phyloP scores from a whole-genome alignment of 352 stramenopile genomes.

The Achlya hypogyna region DNA sequence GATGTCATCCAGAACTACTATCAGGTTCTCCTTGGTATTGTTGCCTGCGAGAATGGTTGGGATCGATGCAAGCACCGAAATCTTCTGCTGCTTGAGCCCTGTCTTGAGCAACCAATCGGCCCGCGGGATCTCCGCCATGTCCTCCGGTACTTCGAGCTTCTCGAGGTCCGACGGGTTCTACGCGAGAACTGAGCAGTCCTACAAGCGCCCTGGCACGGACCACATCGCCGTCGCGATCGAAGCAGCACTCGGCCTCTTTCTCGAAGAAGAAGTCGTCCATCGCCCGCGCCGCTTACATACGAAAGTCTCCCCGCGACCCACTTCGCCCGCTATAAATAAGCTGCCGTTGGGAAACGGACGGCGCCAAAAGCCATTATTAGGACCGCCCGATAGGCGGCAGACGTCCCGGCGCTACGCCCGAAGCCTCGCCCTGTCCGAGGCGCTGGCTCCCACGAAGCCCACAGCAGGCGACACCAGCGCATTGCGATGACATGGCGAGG shows the following conservation, averaged over 20 bases:
- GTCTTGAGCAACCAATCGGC: conserved; percentile 66
- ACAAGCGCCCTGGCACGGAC: conserved; percentile 25
- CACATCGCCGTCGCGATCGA: conserved; percentile 69
- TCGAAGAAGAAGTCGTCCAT: conserved; percentile 85
- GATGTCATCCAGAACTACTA: conserved; percentile 55
- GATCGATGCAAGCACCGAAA: conserved; percentile 58
- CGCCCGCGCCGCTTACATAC: background rate
- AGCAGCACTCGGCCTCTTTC: conserved; percentile 64
- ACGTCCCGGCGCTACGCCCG: too few relatives aligned
- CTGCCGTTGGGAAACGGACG: too few relatives aligned
- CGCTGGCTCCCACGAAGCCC: too few relatives aligned
- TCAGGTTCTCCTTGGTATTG: conserved; percentile 63
- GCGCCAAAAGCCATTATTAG: too few relatives aligned
- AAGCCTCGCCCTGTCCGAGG: too few relatives aligned
- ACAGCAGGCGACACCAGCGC: too few relatives aligned
- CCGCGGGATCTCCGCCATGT: conserved; percentile 72
- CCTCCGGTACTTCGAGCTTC: conserved; percentile 78
- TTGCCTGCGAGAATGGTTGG: conserved; percentile 63
- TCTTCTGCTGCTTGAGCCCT: conserved; percentile 71
- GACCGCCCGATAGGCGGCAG: too few relatives aligned
- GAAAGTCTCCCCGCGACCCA: too few relatives aligned
- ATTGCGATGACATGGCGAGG: too few relatives aligned
- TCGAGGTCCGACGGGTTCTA: conserved; percentile 75
- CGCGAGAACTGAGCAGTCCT: background rate
- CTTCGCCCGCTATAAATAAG: too few relatives aligned